These are phyloP conservation scores for Chamaenerion angustifolium DNA, from an alignment of 345 rosid species.

Conservation along the genomic window DNA sequence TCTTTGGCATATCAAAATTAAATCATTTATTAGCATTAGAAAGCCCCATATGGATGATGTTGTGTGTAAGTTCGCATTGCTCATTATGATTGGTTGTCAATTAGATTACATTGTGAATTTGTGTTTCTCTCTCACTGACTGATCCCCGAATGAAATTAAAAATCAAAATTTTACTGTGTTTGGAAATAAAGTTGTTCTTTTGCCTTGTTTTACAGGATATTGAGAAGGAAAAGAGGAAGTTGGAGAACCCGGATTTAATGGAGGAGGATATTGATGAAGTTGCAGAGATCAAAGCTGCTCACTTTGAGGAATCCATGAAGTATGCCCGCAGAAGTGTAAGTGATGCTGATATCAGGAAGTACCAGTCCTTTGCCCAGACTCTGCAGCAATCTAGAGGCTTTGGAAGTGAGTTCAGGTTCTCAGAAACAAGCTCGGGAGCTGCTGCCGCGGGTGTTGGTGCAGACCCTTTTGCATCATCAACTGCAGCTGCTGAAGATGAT, in stretches of 20 bases:
- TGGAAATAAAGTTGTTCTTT: neutral
- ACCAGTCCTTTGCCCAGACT: conserved; percentile 93
- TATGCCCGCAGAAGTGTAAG: conserved; percentile 85
- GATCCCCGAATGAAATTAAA: too few relatives aligned
- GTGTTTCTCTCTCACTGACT: too few relatives aligned
- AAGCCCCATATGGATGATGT: too few relatives aligned
- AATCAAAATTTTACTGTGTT: neutral
- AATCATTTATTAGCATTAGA: too few relatives aligned
- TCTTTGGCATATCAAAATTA: too few relatives aligned
- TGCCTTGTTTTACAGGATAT: conserved; percentile 42
- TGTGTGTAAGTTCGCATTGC: too few relatives aligned
- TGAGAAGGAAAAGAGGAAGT: conserved; percentile 72
- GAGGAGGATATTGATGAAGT: conserved; percentile 79
- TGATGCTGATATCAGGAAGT: conserved; percentile 86
- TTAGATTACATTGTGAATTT: too few relatives aligned
- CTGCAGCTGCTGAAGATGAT: conserved; percentile 61
- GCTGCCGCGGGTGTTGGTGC: conserved; percentile 10
- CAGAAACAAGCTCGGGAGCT: conserved; percentile 27
- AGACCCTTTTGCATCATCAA: conserved; percentile 66
- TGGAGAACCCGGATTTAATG: conserved; percentile 88
- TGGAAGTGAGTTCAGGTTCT: conserved; percentile 68
- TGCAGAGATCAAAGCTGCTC: conserved; percentile 74
- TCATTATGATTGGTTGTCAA: too few relatives aligned
- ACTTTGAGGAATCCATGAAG: conserved; percentile 91
- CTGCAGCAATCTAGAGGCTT: conserved; percentile 90